Conservation (phyloP, 352 stramenopile species). For the Peronospora farinosa region DNA sequence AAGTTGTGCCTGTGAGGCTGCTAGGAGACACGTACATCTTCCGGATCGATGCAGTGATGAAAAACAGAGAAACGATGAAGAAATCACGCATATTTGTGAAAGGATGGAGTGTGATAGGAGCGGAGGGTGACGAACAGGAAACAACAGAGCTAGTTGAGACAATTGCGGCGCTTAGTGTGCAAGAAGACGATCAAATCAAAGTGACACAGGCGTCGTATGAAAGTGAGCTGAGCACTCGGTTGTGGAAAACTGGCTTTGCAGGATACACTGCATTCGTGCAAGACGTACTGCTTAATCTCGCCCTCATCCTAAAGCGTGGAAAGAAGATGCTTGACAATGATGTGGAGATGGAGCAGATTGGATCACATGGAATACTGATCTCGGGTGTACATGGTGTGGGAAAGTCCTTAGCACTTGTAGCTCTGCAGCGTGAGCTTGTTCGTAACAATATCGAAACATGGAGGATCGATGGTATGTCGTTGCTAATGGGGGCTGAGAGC, state of each 20-base stretch:
- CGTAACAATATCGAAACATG: constrained; percentile 24
- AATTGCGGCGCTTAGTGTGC: constrained; percentile 15
- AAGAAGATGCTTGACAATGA: constrained; percentile 18
- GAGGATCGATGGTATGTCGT: constrained; percentile 34
- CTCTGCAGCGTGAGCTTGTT: constrained; percentile 22
- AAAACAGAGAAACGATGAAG: background rate
- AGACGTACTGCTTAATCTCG: constrained; percentile 51
- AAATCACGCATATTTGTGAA: constrained; percentile 12
- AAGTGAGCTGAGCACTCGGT: constrained; percentile 20
- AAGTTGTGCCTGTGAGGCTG: constrained; percentile 41
- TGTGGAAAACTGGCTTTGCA: constrained; percentile 36
- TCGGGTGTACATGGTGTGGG: constrained; percentile 60
- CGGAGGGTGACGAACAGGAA: background rate
- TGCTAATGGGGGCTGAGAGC: constrained; percentile 52
- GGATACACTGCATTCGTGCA: constrained; percentile 49
- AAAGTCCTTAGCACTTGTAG: constrained; percentile 48
- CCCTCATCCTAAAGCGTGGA: constrained; percentile 34
- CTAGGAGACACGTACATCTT: constrained; percentile 53
- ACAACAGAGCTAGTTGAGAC: constrained; percentile 15
- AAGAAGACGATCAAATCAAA: constrained; percentile 9
- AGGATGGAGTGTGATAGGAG: constrained; percentile 14
- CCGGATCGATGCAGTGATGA: constrained; percentile 19
- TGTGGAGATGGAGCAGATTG: constrained; percentile 45
- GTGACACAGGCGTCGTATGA: constrained; percentile 11
- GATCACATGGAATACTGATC: constrained; percentile 33